Evolutionary conservation across 306 rosid species (phyloP), one percentile per base, ranked within the genome.

Genomic region (Medicago truncatula): DNA sequence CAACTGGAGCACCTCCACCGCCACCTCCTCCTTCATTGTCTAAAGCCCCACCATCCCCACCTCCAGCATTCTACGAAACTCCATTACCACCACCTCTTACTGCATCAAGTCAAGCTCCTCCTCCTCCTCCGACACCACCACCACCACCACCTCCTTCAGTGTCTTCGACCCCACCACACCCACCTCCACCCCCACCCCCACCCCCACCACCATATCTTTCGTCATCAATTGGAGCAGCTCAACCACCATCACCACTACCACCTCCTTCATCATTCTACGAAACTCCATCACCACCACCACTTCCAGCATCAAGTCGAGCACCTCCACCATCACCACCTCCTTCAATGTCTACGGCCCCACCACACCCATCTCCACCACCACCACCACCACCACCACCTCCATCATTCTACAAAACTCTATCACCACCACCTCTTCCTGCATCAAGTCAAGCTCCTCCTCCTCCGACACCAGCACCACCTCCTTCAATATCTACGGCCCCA

Each of bases 31-130:
- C 82, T 9, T 65, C 47, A 36, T 6, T 41, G 57, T 83, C 54
- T 59, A 40, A 52, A 39, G 9, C 39, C 36, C 78, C 81, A 0
- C 87, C 89, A 8, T 87, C 89, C 0, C 77, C 83, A n/a, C 79
- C 9, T 62, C 78, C 80, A 13, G 77, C 83, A 17, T 75, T 77
- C 34, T 39, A 2, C 9, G 23, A 18, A 41, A 64, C 9, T 62
- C 78, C 80, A 1, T 78, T 86, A 2, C 84, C 81, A 0, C 77
- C 79, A 9, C 84, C 78, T 1, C 86, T 79, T 2, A 79, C 84
- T 2, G 79, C 77, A 2, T 75, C 67, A 54, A 54, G 60, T 9
- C 14, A 9, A 17, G 7, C 3, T 0, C 79, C 67, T 1, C 86
- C 85, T 6, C 78, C 86, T 0, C 80, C 65, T 1, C 86, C 85